Conservation (phyloP, 257 asterid species). For the Perilla frutescens region DNA sequence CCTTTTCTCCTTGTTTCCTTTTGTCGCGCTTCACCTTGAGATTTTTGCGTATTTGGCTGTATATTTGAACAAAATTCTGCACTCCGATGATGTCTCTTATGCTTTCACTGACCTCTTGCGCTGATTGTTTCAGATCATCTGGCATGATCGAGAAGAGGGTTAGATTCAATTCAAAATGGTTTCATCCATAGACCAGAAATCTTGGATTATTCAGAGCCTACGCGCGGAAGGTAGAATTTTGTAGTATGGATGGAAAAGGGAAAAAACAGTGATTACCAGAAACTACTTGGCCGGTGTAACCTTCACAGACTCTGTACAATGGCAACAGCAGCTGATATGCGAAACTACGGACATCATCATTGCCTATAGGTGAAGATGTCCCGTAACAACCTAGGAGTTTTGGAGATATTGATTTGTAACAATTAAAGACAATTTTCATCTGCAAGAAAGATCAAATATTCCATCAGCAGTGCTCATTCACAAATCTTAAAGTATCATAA, state of each 20-base stretch:
- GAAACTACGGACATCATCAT: conserved; percentile 53
- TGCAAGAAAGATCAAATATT: conserved; percentile 44
- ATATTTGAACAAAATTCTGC: conserved; percentile 61
- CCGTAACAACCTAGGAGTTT: conserved; percentile 50
- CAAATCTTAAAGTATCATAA: not conserved
- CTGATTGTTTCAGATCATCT: conserved; percentile 82
- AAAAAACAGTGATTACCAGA: conserved; percentile 56
- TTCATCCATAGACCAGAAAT: too few relatives aligned
- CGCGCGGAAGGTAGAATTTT: not conserved
- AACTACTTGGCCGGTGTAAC: conserved; percentile 73
- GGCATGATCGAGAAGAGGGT: conserved; percentile 20
- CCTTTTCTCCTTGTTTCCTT: conserved; percentile 82
- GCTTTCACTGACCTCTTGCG: conserved; percentile 64
- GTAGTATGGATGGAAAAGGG: conserved; percentile 18
- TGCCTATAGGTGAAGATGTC: conserved; percentile 34
- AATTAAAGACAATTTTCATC: conserved; percentile 78
- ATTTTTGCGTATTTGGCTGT: conserved; percentile 64
- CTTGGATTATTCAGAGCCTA: not conserved
- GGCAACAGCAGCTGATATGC: conserved; percentile 80
- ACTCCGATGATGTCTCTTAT: conserved; percentile 63
- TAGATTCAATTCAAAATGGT: not conserved
- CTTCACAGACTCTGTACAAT: conserved; percentile 79
- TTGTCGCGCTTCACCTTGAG: conserved; percentile 81
- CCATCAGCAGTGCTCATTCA: conserved; percentile 12
- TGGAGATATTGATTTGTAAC: conserved; percentile 71